Conservation (phyloP, 257 asterid genomes). For the Schizonepeta tenuifolia region DNA sequence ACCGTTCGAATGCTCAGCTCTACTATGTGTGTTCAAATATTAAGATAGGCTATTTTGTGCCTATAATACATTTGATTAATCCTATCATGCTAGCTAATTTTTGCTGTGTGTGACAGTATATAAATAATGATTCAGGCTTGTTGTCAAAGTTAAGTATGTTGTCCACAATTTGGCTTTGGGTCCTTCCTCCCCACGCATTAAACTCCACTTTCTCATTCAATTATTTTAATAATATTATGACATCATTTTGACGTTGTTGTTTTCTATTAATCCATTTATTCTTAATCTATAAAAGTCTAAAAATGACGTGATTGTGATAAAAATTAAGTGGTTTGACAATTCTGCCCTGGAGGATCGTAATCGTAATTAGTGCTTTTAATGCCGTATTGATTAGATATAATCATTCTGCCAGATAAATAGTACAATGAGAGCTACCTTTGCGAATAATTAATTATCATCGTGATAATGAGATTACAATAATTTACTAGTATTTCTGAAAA, state of each 20-base stretch:
- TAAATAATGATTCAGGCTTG: constrained; percentile 61
- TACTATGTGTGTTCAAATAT: background rate
- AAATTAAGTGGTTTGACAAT: background rate
- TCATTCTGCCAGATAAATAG: constrained; percentile 27
- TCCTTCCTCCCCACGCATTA: constrained; percentile 47
- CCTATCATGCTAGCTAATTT: constrained; percentile 28
- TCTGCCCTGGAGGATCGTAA: background rate
- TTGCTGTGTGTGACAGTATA: constrained; percentile 23
- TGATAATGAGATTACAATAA: constrained; percentile 9
- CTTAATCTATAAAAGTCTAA: background rate
- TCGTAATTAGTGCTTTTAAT: constrained; percentile 26
- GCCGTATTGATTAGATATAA: constrained; percentile 43
- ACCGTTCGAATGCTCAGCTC: background rate
- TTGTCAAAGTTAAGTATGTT: constrained; percentile 75
- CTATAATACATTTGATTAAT: constrained; percentile 28
- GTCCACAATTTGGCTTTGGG: constrained; percentile 42
- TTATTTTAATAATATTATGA: background rate
- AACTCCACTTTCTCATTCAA: constrained; percentile 25
- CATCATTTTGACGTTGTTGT: constrained; percentile 40
- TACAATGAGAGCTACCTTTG: constrained; percentile 48
- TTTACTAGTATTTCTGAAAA: too few relatives aligned
- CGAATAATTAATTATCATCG: constrained; percentile 4
- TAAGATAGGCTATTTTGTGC: background rate
- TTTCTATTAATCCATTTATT: background rate
- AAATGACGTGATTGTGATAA: background rate